Percentiles rank a stretch among this genome's conserved stretches.
Conservation (phyloP, 352 stramenopile genomes). For the Aphanomyces invadans region DNA sequence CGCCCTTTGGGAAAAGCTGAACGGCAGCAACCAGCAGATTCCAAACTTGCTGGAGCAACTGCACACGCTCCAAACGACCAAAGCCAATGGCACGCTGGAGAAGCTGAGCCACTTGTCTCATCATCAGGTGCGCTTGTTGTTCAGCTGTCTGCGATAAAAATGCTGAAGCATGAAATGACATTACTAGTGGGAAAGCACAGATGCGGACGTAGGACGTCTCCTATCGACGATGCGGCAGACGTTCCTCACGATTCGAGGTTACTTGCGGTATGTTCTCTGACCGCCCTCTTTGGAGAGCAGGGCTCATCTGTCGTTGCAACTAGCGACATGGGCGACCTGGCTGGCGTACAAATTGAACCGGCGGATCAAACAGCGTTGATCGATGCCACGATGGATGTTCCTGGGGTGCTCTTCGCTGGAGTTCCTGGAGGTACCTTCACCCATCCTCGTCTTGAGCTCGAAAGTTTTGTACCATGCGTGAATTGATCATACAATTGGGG, state of each 20-base stretch:
- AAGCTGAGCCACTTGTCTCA: no score
- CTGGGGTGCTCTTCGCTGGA: slow-evolving; percentile 89
- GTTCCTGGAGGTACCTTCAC: slow-evolving; percentile 92
- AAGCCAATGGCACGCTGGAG: no score
- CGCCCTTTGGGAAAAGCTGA: not conserved
- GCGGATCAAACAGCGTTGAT: slow-evolving; percentile 86
- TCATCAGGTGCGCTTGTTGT: no score
- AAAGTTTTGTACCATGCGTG: no score
- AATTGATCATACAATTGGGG: not conserved
- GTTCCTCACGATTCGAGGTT: slow-evolving; percentile 66
- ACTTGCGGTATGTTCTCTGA: slow-evolving; percentile 57
- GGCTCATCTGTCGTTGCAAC: no score
- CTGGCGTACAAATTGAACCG: slow-evolving; percentile 90
- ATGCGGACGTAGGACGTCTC: slow-evolving; percentile 32
- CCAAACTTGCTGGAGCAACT: not conserved
- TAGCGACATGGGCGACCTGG: slow-evolving; percentile 82
- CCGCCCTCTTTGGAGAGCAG: not conserved
- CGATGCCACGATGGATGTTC: slow-evolving; percentile 87
- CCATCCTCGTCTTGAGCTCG: no score
- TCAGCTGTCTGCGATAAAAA: no score
- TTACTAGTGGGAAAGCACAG: slow-evolving; percentile 42
- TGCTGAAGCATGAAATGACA: no score
- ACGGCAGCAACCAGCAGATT: slow-evolving; percentile 6
- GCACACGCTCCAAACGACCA: not conserved
- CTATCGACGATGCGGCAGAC: slow-evolving; percentile 54